These are phyloP conservation scores for Pleurostoma richardsiae DNA, from an alignment of 2,329 filamentous ascomycete genomes.

Conservation along the genomic window DNA sequence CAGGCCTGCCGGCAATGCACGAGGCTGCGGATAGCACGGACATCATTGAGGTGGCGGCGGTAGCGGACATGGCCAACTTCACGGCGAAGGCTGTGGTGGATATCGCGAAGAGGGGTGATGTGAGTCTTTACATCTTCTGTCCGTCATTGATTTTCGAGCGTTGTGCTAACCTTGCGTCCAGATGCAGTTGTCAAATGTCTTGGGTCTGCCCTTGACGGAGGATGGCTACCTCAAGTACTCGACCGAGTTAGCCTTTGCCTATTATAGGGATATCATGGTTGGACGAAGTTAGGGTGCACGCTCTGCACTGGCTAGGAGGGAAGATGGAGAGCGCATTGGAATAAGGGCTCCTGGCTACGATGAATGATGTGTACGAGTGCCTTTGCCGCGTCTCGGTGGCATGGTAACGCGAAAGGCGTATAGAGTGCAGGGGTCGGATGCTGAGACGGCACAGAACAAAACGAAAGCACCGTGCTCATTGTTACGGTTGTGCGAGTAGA, in stretches of 20 bases:
- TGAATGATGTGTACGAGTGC: too few relatives aligned
- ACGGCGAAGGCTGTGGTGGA: conserved; percentile 63
- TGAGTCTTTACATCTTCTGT: conserved; percentile 28
- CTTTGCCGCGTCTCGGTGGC: too few relatives aligned
- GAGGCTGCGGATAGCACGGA: conserved; percentile 31
- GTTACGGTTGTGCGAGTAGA: too few relatives aligned
- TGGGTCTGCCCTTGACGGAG: conserved; percentile 63
- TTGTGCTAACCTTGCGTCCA: conserved; percentile 28
- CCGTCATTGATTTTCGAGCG: conserved; percentile 16
- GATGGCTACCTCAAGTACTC: conserved; percentile 68
- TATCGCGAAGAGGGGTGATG: conserved; percentile 49
- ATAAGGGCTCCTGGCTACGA: too few relatives aligned
- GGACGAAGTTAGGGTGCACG: conserved; percentile 11
- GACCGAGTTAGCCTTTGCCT: conserved; percentile 62
- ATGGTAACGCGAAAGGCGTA: too few relatives aligned
- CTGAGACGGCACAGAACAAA: too few relatives aligned
- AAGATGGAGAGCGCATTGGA: too few relatives aligned
- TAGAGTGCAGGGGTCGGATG: too few relatives aligned
- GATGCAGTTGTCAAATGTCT: conserved; percentile 42
- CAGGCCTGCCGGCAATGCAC: conserved; percentile 51
- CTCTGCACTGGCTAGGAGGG: too few relatives aligned
- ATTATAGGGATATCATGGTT: conserved; percentile 62
- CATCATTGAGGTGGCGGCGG: conserved; percentile 60
- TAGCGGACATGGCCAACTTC: conserved; percentile 75
- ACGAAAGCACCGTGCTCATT: too few relatives aligned